Evolutionary conservation across 345 rosid species (phyloP), one percentile per base, ranked within the genome.

Genomic region (Eucalyptus victrix): DNA sequence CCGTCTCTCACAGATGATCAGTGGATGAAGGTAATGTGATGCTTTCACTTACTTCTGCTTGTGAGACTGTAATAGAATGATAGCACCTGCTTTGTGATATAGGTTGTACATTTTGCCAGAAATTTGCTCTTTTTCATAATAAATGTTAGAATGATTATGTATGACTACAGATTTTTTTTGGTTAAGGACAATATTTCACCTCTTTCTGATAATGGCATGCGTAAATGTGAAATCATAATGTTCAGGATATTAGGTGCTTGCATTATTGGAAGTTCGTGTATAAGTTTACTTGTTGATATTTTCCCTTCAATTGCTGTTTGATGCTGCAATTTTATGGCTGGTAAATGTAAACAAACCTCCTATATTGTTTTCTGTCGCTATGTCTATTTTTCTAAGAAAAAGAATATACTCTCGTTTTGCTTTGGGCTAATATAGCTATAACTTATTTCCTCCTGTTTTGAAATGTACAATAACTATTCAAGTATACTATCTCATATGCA

Each of bases 1-100:
- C 99, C 99, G 67, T 97, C 99, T 62, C 72, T 56, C 62, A 56
- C 62, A 10, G 62, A 56, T 56, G 62, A 56, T 56, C 30, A 56
- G 30, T 56, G 62, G 62, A 56, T 56, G 62, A 56, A 56, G 62
- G 62, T 56, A 56, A 56, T 56, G 62, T 56, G 62, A 24, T 56
- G 62, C 62, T 56, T 56, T 56, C 30, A 56, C 30, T 21, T 54
- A 54, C 26, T 23, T 56, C 62, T 24, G 30, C 62, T 56, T 56
- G 13, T 56, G 62, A 56, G 62, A 56, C 62, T 56, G 30, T 56
- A 56, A 56, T 24, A 56, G 34, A 62, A 62, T 62, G 72, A 62
- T 14, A 14, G 18, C 72, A 13, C 19, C 72, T n/a, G 34, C 72
- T 65, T 30, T 7, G 72, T 62, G 72, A 62, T 62, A 30, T 30